Evolutionary conservation across 1,284 basidiomycete genomes (phyloP).

Genomic region (Trichosporon sp.): DNA sequence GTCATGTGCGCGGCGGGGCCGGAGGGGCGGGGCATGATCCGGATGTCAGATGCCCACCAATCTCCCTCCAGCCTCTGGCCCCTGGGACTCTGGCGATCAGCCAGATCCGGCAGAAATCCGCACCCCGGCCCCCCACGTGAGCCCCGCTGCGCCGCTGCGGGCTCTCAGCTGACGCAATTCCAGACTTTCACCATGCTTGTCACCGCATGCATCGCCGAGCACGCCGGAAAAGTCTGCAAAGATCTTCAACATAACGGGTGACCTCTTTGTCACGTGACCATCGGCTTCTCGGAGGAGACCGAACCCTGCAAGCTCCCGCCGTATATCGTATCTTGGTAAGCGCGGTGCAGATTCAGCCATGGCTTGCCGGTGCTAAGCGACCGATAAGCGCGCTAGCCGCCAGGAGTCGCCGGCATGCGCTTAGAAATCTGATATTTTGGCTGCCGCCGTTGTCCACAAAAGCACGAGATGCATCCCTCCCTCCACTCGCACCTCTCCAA

Average conservation of each 20-base stretch:
- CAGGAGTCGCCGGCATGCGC: not conserved
- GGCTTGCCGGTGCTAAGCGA: not conserved
- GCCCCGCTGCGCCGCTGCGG: not conserved
- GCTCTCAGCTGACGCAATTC: not conserved
- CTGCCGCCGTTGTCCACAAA: not conserved
- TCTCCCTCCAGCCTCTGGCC: not conserved
- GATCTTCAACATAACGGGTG: not conserved
- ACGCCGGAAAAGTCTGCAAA: not conserved
- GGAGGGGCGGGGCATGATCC: constrained; percentile 10
- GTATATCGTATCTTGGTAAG: not conserved
- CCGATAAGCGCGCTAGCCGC: constrained; percentile 14
- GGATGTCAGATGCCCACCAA: constrained; percentile 4
- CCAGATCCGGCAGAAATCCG: not conserved
- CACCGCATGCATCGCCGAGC: not conserved
- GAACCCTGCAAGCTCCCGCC: not conserved
- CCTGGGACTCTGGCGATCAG: not conserved
- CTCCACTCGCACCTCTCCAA: not conserved
- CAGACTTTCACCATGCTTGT: not conserved
- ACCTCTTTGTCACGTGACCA: not conserved
- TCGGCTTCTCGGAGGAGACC: constrained; percentile 2
- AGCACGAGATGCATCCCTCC: not conserved
- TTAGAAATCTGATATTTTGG: not conserved
- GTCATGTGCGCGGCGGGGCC: constrained; percentile 15
- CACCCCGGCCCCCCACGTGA: constrained; percentile 1
- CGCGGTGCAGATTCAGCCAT: not conserved